Evolutionary conservation across 2,329 filamentous ascomycete species (phyloP), one percentile per base, ranked within the genome.

Genomic region (Colletotrichum tofieldiae): DNA sequence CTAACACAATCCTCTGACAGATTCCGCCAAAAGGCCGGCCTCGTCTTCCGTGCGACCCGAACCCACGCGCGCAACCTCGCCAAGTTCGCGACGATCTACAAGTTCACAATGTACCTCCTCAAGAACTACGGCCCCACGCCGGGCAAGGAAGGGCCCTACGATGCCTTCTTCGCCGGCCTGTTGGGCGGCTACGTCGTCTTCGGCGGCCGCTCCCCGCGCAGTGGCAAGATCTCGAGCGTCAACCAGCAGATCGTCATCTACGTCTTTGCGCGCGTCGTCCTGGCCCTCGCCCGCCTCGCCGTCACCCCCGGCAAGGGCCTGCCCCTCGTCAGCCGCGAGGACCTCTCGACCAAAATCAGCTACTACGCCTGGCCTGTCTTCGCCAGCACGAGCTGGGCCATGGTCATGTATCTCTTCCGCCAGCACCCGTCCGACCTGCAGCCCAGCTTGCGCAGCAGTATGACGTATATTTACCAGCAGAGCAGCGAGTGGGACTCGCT

Each of bases 161-260:
- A 98, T 83, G 91, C 91, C 73, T 96, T 99, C 83, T 82, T 98
- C 73, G 93, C 94, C 14, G 96, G 96, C 9, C 85, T 98, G 9
- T 80, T 97, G 58, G 96, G 96, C 79, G 96, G 96, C 65, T 99
- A 98, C 87, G 84, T 94, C 73, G 94, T 98, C 74, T 99, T 99
- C 81, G 96, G 96, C 60, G 82, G 86, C 52, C 87, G 89, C 72
- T 89, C 87, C 52, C 83, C 81, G 77, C 92, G 93, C 72, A 85
- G 84, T 47, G 92, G 92, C 77, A 89, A 89, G 81, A 91, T 94
- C 78, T 93, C 92, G 73, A 93, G 91, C 75, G 93, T 98, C 74
- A 97, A 92, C 84, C 94, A 98, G 86, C 96, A 99, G 87, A 99
- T 99, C 81, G 95, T 98, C 82, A 94, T 98, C 78, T 99, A 99